Base-by-base conservation (phyloP, 352 stramenopile species). In the Phytophthora podocarpi region DNA sequence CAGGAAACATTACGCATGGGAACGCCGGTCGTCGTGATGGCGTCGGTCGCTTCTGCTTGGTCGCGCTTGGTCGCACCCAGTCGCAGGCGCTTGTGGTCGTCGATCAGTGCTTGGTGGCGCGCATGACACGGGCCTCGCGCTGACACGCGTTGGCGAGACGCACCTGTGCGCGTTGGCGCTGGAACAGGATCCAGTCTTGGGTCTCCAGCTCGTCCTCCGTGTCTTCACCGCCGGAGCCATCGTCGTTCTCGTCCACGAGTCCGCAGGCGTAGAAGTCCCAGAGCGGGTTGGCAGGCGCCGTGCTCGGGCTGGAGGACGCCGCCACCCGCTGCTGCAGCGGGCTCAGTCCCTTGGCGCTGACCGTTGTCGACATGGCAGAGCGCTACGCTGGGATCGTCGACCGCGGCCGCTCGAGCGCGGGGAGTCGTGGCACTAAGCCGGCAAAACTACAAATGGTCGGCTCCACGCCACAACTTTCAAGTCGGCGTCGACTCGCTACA, bases 211-310 rank as follows among this genome's bases (percentile, higher is more conserved):
- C 78, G 48, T 82, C 78, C 41, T 87, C 78, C 31, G 80, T 82
- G 67, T 90, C 80, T 70, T 82, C 73, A 42, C 61, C 67, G 8
- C 74, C 74, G 36, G 72, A 72, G 26, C 49, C 46, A 5, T 70
- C 70, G 28, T 79, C 71, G 56, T 69, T 69, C 43, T 85, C 70
- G 40, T 83, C 63, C 52, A 85, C 61, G 36, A 90, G 74, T 2
- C 71, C 80, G 60, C 76, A 78, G 42, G 70, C 64, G 67, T 88
- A 90, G 31, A 90, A 90, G 40, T 84, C 78, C 67, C 72, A 82
- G 35, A 87, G 59, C 24, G 46, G 65, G 37, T 76, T 68, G 5
- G 42, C 21, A 10, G 66, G 36, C 8, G 57, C 41, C 42, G 46
- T 28, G 23, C 34, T 30, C 34, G 49, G 35, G 55, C 20, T 60